These are phyloP conservation scores for Amorphotheca resinae DNA, from an alignment of 495 filamentous ascomycete genomes.

Conservation along the genomic window DNA sequence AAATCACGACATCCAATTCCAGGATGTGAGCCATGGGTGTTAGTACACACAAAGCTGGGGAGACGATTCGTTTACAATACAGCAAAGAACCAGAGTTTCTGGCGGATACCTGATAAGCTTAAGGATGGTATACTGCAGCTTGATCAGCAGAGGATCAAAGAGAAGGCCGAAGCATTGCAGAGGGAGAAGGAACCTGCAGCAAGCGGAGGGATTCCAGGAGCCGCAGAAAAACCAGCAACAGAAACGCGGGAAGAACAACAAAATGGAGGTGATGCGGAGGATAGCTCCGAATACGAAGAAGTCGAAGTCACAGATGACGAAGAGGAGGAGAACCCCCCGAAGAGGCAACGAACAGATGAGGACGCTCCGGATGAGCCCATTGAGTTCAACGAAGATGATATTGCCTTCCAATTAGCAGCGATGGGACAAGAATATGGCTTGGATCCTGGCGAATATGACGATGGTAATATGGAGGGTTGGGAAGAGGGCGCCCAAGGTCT, in stretches of 20 bases:
- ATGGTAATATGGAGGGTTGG: conserved; percentile 48
- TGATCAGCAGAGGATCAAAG: conserved; percentile 42
- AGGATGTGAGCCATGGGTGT: conserved; percentile 74
- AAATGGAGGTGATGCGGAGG: conserved; percentile 26
- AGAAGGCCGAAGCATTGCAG: conserved; percentile 29
- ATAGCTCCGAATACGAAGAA: conserved; percentile 69
- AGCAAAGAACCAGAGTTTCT: conserved; percentile 75
- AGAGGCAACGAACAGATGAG: conserved; percentile 55
- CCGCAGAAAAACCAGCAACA: conserved; percentile 6
- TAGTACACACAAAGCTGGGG: conserved; percentile 82
- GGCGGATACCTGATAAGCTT: conserved; percentile 79
- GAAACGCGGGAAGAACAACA: conserved; percentile 4
- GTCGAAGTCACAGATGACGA: conserved; percentile 70
- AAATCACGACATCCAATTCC: conserved; percentile 69
- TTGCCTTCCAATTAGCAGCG: conserved; percentile 77
- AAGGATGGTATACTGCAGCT: conserved; percentile 67
- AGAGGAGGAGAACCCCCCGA: conserved; percentile 36
- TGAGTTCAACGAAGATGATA: conserved; percentile 92
- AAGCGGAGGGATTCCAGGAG: conserved; percentile 5
- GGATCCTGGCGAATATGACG: conserved; percentile 59
- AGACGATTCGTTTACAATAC: conserved; percentile 82
- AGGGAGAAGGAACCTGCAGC: conserved; percentile 14
- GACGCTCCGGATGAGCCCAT: conserved; percentile 38
- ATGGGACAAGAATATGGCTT: conserved; percentile 45
- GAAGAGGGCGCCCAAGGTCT: conserved; percentile 61